phyloP scores from a whole-genome alignment of 2,329 filamentous ascomycete species.

The Gyromitra esculenta region DNA sequence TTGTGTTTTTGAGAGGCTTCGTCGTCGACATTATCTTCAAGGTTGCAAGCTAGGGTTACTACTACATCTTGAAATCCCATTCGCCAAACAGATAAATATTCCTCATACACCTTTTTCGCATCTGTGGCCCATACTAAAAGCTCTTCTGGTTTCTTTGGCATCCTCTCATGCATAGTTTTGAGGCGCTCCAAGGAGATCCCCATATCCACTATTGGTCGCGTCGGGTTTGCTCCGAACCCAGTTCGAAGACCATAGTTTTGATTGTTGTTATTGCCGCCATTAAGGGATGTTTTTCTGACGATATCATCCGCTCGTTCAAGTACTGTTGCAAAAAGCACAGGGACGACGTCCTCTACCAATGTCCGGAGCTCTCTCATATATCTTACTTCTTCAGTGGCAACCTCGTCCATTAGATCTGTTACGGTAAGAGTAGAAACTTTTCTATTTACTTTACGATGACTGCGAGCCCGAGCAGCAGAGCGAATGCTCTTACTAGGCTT shows the following conservation, averaged over 20 bases:
- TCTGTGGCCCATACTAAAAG: slow-evolving; percentile 84
- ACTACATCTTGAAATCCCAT: slow-evolving; percentile 94
- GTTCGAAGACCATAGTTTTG: slow-evolving; percentile 48
- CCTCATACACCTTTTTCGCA: slow-evolving; percentile 79
- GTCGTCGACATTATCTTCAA: slow-evolving; percentile 66
- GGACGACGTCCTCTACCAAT: slow-evolving; percentile 92
- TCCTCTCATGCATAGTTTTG: slow-evolving; percentile 79
- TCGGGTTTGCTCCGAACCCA: slow-evolving; percentile 70
- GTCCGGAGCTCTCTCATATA: slow-evolving; percentile 93
- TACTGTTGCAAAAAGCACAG: slow-evolving; percentile 80
- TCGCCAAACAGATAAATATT: slow-evolving; percentile 88
- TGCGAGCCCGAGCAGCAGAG: slow-evolving; percentile 64
- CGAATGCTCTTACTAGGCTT: slow-evolving; percentile 72
- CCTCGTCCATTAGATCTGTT: slow-evolving; percentile 79
- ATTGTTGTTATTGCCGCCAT: slow-evolving; percentile 35
- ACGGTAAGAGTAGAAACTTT: slow-evolving; percentile 74
- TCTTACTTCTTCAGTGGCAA: slow-evolving; percentile 82
- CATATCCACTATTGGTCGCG: slow-evolving; percentile 92
- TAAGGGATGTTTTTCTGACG: slow-evolving; percentile 51
- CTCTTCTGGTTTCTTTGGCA: slow-evolving; percentile 75
- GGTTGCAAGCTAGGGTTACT: slow-evolving; percentile 75
- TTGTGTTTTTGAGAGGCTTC: slow-evolving; percentile 62
- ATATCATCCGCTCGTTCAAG: slow-evolving; percentile 74
- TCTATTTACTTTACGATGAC: slow-evolving; percentile 74
- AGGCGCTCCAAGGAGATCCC: slow-evolving; percentile 87